Conservation (phyloP, 2,329 filamentous ascomycete genomes). For the Alternaria gansuensis region DNA sequence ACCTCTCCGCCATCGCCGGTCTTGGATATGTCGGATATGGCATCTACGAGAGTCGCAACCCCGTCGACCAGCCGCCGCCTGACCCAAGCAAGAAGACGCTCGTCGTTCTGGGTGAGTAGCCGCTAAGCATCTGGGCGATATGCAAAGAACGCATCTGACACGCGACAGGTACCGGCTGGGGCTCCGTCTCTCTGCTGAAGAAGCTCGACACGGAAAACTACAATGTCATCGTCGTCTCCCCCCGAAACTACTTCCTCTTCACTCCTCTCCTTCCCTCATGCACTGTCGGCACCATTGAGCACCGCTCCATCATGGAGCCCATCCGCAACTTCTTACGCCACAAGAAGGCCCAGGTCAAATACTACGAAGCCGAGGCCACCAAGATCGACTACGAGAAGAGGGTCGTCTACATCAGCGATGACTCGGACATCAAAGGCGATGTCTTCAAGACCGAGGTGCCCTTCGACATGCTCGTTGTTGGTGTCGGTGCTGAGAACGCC, state of each 20-base stretch:
- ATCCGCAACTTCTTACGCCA: constrained; percentile 94
- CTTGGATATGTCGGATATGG: constrained; percentile 78
- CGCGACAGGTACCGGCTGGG: constrained; percentile 87
- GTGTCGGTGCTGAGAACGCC: constrained; percentile 96
- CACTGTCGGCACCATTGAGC: constrained; percentile 96
- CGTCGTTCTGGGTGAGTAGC: constrained; percentile 81
- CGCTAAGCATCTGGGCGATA: not conserved
- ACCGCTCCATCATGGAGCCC: constrained; percentile 99
- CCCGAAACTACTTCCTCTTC: constrained; percentile 99
- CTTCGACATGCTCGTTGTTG: constrained; percentile 98
- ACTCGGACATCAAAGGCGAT: constrained; percentile 89
- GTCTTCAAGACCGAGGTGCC: constrained; percentile 85
- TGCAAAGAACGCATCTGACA: constrained; percentile 21
- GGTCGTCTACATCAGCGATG: constrained; percentile 87
- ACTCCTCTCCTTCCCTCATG: constrained; percentile 96
- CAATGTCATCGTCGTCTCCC: constrained; percentile 97
- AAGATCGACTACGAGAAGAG: constrained; percentile 94
- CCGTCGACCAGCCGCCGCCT: constrained; percentile 77
- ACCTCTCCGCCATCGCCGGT: constrained; percentile 75
- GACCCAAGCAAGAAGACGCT: constrained; percentile 96
- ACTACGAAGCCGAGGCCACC: constrained; percentile 96
- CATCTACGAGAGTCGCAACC: constrained; percentile 84
- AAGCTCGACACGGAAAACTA: constrained; percentile 99
- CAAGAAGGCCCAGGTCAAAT: constrained; percentile 93
- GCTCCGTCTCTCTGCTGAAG: constrained; percentile 93